Percentiles rank a stretch among this genome's conserved stretches.
Conservation (phyloP, 495 filamentous ascomycete species). For the Tuber calosporum region DNA sequence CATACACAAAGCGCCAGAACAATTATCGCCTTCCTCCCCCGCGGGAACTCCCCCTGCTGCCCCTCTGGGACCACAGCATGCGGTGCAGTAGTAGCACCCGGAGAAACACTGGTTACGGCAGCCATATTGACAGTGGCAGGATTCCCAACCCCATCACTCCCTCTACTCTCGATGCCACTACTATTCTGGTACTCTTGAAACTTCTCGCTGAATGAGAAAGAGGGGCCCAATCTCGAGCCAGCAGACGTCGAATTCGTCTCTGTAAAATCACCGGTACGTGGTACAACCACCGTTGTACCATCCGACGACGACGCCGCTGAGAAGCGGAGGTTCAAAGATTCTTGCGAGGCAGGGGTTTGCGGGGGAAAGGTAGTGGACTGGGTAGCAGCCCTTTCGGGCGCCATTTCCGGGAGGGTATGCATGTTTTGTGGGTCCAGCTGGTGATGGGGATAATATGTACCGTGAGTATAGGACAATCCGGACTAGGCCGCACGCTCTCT, state of each 20-base stretch:
- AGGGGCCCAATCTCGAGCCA: neutral
- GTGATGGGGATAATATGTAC: neutral
- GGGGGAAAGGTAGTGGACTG: neutral
- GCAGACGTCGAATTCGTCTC: neutral
- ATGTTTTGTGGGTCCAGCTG: neutral
- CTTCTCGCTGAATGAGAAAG: neutral
- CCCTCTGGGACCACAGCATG: slow-evolving; percentile 3
- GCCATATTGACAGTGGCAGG: neutral
- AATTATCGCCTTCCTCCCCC: slow-evolving; percentile 32
- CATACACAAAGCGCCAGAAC: slow-evolving; percentile 39
- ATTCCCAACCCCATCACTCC: neutral
- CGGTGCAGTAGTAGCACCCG: neutral
- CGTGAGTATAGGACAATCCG: neutral
- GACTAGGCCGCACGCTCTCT: neutral
- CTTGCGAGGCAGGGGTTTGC: neutral
- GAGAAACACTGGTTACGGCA: neutral
- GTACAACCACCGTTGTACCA: neutral
- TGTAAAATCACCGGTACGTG: neutral
- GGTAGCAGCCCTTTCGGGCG: neutral
- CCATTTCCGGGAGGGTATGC: neutral
- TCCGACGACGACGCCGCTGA: neutral
- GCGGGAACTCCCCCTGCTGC: slow-evolving; percentile 6
- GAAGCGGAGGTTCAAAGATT: neutral
- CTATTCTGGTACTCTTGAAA: neutral
- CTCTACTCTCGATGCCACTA: neutral